phyloP scores from a whole-genome alignment of 352 stramenopile species.

The Peronosclerospora sorghi region DNA sequence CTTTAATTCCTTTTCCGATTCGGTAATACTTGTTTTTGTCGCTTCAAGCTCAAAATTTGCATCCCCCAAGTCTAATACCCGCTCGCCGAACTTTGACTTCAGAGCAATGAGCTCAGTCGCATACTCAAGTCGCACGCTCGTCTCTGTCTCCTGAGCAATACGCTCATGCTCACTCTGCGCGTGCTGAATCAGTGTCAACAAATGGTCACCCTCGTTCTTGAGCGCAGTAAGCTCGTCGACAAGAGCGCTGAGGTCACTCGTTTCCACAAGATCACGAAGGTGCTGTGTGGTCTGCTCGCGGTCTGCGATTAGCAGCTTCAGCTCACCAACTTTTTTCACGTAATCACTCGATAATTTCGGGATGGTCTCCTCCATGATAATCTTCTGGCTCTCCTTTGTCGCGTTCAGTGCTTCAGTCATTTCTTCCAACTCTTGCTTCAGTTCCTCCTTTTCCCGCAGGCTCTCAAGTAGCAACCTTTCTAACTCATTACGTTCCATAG shows the following conservation, averaged over 20 bases:
- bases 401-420: slow-evolving; percentile 28
- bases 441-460: slow-evolving; percentile 38
- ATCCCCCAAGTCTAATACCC: slow-evolving; percentile 31
- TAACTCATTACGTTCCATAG: slow-evolving; percentile 30
- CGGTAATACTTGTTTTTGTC: slow-evolving; percentile 21
- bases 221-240: slow-evolving; percentile 28
- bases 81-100: slow-evolving; percentile 27
- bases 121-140: slow-evolving; percentile 20
- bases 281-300: slow-evolving; percentile 38
- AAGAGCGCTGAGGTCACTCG: slow-evolving; percentile 35
- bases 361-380: slow-evolving; percentile 29
- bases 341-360: slow-evolving; percentile 39
- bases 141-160: slow-evolving; percentile 21
- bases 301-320: slow-evolving; percentile 29
- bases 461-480: slow-evolving; percentile 41
- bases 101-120: slow-evolving; percentile 31
- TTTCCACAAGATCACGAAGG: slow-evolving; percentile 35
- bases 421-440: slow-evolving; percentile 41
- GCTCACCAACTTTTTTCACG: slow-evolving; percentile 27
- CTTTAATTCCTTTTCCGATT: slow-evolving; percentile 31
- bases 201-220: slow-evolving; percentile 37
- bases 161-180: slow-evolving; percentile 30
- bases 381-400: slow-evolving; percentile 26
- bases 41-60: slow-evolving; percentile 24
- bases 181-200: slow-evolving; percentile 33